phyloP scores from a whole-genome alignment of 2,329 filamentous ascomycete species.

The Sporothrix brunneoviolacea region DNA sequence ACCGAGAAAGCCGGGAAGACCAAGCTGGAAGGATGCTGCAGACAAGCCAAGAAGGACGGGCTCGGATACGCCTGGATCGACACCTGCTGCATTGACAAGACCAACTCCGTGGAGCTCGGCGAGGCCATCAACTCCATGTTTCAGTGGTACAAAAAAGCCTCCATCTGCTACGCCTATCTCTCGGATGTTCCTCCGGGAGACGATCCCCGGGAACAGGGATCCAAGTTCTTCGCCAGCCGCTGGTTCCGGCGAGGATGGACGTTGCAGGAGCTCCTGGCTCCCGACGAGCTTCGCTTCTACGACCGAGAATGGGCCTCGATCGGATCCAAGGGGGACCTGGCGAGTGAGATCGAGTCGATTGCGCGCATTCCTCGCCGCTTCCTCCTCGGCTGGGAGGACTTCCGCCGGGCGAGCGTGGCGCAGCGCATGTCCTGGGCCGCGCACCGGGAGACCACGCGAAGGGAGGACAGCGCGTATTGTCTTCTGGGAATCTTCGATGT shows the following conservation, averaged over 20 bases:
- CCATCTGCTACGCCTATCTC: constrained; percentile 15
- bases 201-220: background rate
- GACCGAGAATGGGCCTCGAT: background rate
- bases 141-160: constrained; percentile 11
- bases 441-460: constrained; percentile 20
- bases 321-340: constrained; percentile 9
- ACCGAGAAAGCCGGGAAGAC: background rate
- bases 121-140: constrained; percentile 19
- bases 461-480: constrained; percentile 26
- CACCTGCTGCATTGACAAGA: constrained; percentile 20
- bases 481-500: constrained; percentile 27
- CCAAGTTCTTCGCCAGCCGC: constrained; percentile 11
- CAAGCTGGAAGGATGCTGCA: background rate
- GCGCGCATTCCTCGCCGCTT: constrained; percentile 13
- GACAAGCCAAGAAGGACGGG: background rate
- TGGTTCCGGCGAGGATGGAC: constrained; percentile 47
- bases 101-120: constrained; percentile 13
- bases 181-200: background rate
- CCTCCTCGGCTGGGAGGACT: background rate
- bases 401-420: constrained; percentile 16
- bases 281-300: constrained; percentile 25
- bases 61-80: constrained; percentile 16
- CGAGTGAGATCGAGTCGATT: background rate
- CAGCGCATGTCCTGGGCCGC: constrained; percentile 27
- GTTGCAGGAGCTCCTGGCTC: constrained; percentile 58